Conservation (phyloP, 2,329 filamentous ascomycete species). For the Simplicillium aogashimaense region DNA sequence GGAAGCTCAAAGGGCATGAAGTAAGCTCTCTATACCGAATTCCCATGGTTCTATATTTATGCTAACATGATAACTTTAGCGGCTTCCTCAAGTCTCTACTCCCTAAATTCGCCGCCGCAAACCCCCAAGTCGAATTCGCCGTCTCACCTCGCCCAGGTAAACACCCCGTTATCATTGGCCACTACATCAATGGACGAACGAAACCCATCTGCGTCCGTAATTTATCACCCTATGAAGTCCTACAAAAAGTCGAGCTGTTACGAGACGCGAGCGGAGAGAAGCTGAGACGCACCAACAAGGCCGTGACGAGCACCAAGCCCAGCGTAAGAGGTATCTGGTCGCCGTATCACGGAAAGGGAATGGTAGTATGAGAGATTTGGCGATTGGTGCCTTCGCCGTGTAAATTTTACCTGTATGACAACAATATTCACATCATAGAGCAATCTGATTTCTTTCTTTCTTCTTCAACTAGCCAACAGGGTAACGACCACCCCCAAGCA, state of each 20-base stretch:
- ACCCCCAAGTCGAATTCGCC: conserved; percentile 85
- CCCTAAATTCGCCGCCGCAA: conserved; percentile 64
- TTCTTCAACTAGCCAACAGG: conserved; percentile 11
- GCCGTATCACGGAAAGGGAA: conserved; percentile 55
- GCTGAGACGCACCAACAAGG: conserved; percentile 52
- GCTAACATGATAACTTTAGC: conserved; percentile 34
- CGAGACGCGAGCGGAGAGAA: conserved; percentile 69
- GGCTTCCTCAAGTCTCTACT: conserved; percentile 73
- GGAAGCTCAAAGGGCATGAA: conserved; percentile 94
- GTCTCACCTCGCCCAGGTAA: conserved; percentile 83
- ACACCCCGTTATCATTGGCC: conserved; percentile 80
- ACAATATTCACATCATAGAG: conserved; percentile 7
- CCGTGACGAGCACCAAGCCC: conserved; percentile 52
- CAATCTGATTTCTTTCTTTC: conserved; percentile 14
- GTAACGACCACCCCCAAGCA: not conserved
- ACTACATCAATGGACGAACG: conserved; percentile 84
- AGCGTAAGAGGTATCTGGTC: conserved; percentile 64
- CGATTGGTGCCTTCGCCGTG: conserved; percentile 3
- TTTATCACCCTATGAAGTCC: conserved; percentile 67
- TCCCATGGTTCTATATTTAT: not conserved
- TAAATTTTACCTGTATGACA: conserved; percentile 5
- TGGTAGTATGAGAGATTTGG: conserved; percentile 30
- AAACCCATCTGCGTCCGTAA: conserved; percentile 88
- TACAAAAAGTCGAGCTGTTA: conserved; percentile 67
- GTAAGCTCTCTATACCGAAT: conserved; percentile 34